Evolutionary conservation across 106 monocot genomes (phyloP).

Genomic region (Hemerocallis citrina): DNA sequence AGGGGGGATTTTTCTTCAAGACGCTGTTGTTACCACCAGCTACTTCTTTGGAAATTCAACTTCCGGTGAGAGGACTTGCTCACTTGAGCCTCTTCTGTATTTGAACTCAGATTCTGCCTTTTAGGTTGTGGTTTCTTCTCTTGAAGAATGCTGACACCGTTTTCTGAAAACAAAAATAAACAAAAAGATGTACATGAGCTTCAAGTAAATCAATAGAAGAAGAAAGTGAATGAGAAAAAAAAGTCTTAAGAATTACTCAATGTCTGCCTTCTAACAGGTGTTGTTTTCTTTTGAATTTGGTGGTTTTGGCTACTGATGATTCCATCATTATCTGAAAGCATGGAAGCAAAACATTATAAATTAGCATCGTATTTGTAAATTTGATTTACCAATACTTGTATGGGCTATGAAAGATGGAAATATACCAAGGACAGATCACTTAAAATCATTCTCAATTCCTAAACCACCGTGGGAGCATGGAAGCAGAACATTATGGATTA

Average conservation of each 20-base stretch:
- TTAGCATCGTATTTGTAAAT: not conserved
- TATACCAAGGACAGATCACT: not conserved
- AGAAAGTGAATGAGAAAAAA: not conserved
- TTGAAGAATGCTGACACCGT: not conserved
- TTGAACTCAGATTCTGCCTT: not conserved
- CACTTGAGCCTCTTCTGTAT: not conserved
- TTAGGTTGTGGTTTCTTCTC: not conserved
- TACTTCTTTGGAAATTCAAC: not conserved
- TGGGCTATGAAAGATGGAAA: not conserved
- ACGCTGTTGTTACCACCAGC: not conserved
- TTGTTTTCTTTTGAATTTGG: constrained; percentile 7
- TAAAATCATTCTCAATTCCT: not conserved
- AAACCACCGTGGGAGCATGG: not conserved
- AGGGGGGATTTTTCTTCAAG: not conserved
- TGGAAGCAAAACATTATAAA: not conserved
- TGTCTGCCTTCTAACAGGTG: constrained; percentile 4
- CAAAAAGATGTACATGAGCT: not conserved
- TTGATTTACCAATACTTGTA: not conserved
- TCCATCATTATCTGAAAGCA: constrained; percentile 32
- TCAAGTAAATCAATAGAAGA: not conserved
- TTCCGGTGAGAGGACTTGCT: not conserved
- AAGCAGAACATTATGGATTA: not conserved
- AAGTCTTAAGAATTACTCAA: not conserved
- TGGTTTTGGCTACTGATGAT: constrained; percentile 26
- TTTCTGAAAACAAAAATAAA: not conserved